Evolutionary conservation across 768 basidiomycete species (phyloP), one percentile per base, ranked within the genome.

Genomic region (Boletus coccyginus): DNA sequence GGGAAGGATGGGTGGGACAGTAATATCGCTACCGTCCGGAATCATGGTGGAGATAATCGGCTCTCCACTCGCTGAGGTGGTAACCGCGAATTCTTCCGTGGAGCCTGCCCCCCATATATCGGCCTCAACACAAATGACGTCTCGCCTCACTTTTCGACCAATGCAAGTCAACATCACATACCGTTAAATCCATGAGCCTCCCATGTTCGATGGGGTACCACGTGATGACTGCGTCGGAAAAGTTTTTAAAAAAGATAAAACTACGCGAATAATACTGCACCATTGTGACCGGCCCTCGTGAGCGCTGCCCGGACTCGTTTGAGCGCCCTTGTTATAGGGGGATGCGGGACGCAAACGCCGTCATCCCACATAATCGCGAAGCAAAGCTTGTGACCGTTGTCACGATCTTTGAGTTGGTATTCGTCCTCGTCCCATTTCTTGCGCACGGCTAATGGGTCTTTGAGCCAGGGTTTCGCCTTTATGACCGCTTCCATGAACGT

Each of bases 321-420:
- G 42, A 93, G 66, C 1, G 82, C 89, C 38, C 91, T 74, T 8
- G 63, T 65, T 19, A 90, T 70, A 0, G 91, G 89, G 1, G 89
- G 87, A 60, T 85, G 80, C 1, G 90, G 88, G 27, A 71, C 63
- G 13, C 81, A 69, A n/a, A 77, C 50, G 2, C 81, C 84, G 60
- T 91, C 84, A 59, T 90, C 78, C 83, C 84, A 86, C 70, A 88
- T 73, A 51, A 92, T 77, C 0, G 72, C 83, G 61, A 85, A 82
- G 62, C 85, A 83, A 7, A 84, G 66, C 41, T 67, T 62, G 62
- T 75, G 75, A n/a, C 81, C 82, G 10, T 70, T 67, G 11, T 81
- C 82, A 55, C 85, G 85, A 27, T 88, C 85, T 16, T 60, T 62
- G n/a, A 91, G 75, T 7, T 66, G 64, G 66, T 88, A 90, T 43